Percentiles rank a stretch among this genome's conserved stretches.
These are phyloP conservation scores for Haplographium delicatum DNA, from an alignment of 495 filamentous ascomycete genomes.

Conservation along the genomic window DNA sequence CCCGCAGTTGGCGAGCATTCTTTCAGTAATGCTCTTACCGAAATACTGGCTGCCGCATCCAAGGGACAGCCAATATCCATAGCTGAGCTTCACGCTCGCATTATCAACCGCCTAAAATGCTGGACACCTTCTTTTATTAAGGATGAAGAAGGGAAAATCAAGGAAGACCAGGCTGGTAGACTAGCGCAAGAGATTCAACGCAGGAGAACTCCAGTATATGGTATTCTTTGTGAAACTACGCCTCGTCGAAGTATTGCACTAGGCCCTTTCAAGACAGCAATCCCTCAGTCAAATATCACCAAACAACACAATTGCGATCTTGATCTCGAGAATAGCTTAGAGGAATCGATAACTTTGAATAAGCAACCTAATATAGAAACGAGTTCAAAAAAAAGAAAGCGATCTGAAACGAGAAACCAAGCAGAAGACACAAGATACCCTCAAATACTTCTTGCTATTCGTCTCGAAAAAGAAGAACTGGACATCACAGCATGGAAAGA, in stretches of 20 bases:
- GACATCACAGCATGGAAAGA: neutral
- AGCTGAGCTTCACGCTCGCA: neutral
- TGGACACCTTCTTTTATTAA: neutral
- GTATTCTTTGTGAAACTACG: neutral
- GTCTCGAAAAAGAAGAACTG: neutral
- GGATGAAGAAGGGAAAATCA: neutral
- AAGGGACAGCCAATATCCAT: neutral
- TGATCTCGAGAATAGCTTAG: neutral
- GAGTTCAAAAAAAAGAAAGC: too few relatives aligned
- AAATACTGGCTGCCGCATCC: neutral
- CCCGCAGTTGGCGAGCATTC: conserved; percentile 1
- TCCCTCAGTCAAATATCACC: neutral
- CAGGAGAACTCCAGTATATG: conserved; percentile 6
- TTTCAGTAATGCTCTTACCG: conserved; percentile 1
- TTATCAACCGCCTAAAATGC: neutral
- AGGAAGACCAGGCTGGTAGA: neutral
- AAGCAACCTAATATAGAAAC: too few relatives aligned
- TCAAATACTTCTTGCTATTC: neutral
- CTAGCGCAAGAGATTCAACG: neutral
- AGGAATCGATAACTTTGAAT: neutral
- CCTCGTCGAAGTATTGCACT: conserved; percentile 1
- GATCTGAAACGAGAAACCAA: neutral
- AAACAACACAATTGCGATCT: neutral
- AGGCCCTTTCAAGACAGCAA: neutral
- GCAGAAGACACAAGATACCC: neutral